These are phyloP conservation scores for Madurella mycetomatis DNA, from an alignment of 2,329 filamentous ascomycete species.

Conservation along the genomic window DNA sequence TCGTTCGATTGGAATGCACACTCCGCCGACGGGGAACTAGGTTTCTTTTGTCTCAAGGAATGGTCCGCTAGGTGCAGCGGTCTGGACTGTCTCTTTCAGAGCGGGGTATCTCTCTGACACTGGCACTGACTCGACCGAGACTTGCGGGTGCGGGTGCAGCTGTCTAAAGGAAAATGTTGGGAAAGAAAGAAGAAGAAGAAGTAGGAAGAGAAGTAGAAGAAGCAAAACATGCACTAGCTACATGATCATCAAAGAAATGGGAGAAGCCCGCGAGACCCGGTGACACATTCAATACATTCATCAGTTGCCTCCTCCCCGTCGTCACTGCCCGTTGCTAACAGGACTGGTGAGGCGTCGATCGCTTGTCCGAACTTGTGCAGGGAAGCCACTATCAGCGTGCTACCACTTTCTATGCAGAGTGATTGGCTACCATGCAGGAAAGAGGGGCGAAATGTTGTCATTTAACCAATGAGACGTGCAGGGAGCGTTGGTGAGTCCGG, in stretches of 20 bases:
- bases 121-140: constrained; percentile 17
- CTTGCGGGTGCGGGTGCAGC: not conserved
- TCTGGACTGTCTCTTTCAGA: not conserved
- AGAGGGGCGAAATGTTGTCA: not conserved
- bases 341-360: constrained; percentile 10
- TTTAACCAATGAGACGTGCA: constrained; percentile 19
- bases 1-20: constrained; percentile 17
- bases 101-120: constrained; percentile 17
- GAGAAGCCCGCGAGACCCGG: not conserved
- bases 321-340: constrained; percentile 2
- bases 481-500: constrained; percentile 4
- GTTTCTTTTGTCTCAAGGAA: not conserved
- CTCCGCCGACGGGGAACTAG: not conserved
- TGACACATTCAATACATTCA: not conserved
- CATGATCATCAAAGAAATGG: not conserved
- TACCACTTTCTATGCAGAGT: not conserved
- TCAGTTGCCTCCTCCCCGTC: not conserved
- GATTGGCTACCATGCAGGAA: constrained; percentile 21
- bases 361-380: constrained; percentile 7
- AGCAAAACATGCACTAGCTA: not conserved
- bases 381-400: constrained; percentile 17
- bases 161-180: constrained; percentile 1
- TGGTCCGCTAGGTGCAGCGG: not conserved
- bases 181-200: not conserved
- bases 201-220: constrained; percentile 2